Evolutionary conservation across 495 filamentous ascomycete genomes (phyloP).

Genomic region (Trichoderma orchidacearum): DNA sequence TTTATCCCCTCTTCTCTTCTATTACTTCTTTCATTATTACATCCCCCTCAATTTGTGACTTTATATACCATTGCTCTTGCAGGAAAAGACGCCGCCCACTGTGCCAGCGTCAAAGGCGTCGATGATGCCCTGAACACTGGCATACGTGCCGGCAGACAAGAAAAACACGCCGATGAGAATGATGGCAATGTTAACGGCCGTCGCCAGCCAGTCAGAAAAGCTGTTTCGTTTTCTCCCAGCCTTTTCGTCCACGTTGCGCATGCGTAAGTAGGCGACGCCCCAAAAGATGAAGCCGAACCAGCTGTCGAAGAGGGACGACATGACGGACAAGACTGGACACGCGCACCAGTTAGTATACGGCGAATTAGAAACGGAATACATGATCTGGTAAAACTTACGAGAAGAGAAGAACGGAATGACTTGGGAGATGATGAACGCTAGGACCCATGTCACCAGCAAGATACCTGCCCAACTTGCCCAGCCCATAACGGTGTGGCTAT

Average conservation of each 20-base stretch:
- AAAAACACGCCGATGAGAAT: constrained; percentile 65
- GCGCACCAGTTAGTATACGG: constrained; percentile 2
- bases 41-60: not conserved
- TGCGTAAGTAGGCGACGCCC: constrained; percentile 76
- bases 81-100: constrained; percentile 48
- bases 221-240: constrained; percentile 41
- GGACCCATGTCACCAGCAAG: constrained; percentile 53
- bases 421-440: constrained; percentile 74
- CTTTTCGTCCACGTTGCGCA: constrained; percentile 58
- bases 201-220: constrained; percentile 46
- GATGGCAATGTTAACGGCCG: constrained; percentile 51
- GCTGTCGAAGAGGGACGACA: constrained; percentile 83
- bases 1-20: not conserved
- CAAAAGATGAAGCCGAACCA: constrained; percentile 95
- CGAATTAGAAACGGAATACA: not conserved
- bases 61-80: constrained; percentile 44
- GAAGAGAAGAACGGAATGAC: constrained; percentile 87
- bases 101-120: constrained; percentile 39
- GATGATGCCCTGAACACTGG: constrained; percentile 55
- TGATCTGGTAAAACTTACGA: constrained; percentile 14
- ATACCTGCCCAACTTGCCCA: constrained; percentile 70
- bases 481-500: constrained; percentile 64
- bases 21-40: not conserved
- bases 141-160: constrained; percentile 66
- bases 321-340: constrained; percentile 50